These are phyloP conservation scores for Plantago major DNA, from an alignment of 257 asterid genomes.

Conservation along the genomic window DNA sequence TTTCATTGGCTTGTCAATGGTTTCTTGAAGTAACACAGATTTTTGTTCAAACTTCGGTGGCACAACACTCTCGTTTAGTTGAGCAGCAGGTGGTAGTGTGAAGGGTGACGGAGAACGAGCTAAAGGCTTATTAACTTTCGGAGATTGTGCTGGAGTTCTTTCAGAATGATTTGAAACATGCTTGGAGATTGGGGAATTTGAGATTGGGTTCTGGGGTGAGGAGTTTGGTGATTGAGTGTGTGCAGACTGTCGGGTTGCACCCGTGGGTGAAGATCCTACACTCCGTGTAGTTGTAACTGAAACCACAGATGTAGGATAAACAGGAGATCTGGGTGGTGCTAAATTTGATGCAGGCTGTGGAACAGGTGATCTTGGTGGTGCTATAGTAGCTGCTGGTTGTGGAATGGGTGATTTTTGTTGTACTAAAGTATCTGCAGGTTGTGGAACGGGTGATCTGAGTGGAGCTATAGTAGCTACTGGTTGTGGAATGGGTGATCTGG, in stretches of 20 bases:
- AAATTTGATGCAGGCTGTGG: neutral
- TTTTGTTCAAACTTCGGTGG: conserved; percentile 29
- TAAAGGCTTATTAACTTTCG: conserved; percentile 12
- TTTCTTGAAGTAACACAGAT: conserved; percentile 29
- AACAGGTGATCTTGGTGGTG: conserved; percentile 4
- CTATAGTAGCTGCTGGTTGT: neutral
- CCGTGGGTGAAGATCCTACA: conserved; percentile 10
- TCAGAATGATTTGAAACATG: conserved; percentile 16
- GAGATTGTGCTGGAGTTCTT: conserved; percentile 30
- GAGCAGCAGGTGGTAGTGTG: conserved; percentile 32
- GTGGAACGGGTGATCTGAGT: neutral
- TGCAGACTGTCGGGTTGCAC: neutral
- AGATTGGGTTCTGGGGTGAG: conserved; percentile 19
- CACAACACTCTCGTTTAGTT: conserved; percentile 24
- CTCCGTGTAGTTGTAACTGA: conserved; percentile 1
- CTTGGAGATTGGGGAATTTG: conserved; percentile 24
- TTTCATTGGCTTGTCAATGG: conserved; percentile 24
- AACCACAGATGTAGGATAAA: too few relatives aligned
- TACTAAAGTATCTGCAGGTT: conserved; percentile 8
- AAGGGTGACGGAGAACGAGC: conserved; percentile 47
- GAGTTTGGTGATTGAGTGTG: conserved; percentile 3
- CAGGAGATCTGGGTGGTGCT: conserved; percentile 7
- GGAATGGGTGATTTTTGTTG: conserved; percentile 20
- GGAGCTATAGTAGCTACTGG: conserved; percentile 10
- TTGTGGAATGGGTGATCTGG: neutral